phyloP scores from a whole-genome alignment of 352 stramenopile species.

The Nothophytophthora sp. region DNA sequence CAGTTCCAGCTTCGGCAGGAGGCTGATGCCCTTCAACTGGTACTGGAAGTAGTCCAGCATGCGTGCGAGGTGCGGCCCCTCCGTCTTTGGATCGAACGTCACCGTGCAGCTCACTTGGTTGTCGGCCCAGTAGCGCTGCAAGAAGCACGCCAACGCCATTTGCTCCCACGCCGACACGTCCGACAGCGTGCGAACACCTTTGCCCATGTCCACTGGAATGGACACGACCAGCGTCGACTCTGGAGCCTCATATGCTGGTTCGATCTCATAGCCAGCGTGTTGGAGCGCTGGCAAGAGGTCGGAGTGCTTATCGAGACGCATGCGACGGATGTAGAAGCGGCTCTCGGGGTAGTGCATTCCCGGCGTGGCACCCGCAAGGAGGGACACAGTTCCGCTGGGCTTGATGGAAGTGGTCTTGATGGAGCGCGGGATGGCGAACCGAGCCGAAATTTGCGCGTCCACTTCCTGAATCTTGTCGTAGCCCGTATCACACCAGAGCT shows the following conservation, averaged over 20 bases:
- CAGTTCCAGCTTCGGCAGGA: slow-evolving; percentile 81
- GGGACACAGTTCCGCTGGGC: slow-evolving; percentile 89
- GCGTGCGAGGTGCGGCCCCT: slow-evolving; percentile 75
- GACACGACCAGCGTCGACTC: slow-evolving; percentile 87
- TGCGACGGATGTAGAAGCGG: slow-evolving; percentile 91
- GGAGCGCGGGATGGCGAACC: slow-evolving; percentile 79
- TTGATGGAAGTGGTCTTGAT: slow-evolving; percentile 96
- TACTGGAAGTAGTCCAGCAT: slow-evolving; percentile 94
- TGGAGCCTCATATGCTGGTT: slow-evolving; percentile 65
- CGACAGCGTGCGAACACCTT: slow-evolving; percentile 79
- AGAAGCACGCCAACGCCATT: slow-evolving; percentile 89
- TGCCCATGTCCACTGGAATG: slow-evolving; percentile 89
- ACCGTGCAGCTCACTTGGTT: slow-evolving; percentile 96
- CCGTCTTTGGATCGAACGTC: slow-evolving; percentile 90
- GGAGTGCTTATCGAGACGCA: slow-evolving; percentile 85
- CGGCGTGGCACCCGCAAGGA: slow-evolving; percentile 91
- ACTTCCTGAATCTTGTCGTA: slow-evolving; percentile 80
- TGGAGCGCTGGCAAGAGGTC: slow-evolving; percentile 77
- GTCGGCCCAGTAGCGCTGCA: slow-evolving; percentile 94
- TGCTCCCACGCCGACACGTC: slow-evolving; percentile 94
- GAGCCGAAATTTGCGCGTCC: slow-evolving; percentile 69
- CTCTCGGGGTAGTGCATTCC: slow-evolving; percentile 95
- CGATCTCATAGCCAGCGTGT: slow-evolving; percentile 77
- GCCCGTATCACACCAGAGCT: slow-evolving; percentile 86
- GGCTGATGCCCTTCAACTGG: slow-evolving; percentile 92